Base-by-base conservation (phyloP, 2,329 filamentous ascomycete genomes). In the Fusarium sacchari region DNA sequence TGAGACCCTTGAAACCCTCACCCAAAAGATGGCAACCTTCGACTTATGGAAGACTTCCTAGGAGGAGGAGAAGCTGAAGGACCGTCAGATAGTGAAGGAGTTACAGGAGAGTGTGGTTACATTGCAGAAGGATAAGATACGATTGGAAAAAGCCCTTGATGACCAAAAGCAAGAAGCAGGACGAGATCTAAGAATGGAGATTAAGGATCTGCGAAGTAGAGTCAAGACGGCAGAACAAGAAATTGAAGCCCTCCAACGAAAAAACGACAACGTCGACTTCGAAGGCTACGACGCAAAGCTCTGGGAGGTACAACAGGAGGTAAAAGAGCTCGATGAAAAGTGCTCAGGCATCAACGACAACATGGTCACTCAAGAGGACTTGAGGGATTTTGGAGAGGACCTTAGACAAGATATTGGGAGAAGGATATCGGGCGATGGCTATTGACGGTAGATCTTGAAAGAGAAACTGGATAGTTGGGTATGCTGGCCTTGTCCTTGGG, bases 221-320 rank as follows among this genome's bases (percentile, higher is more conserved):
- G 14, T 40, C 2, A 3, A 40, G 6, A 40, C 20, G 0, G 22
- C 39, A 9, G 13, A 22, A n/a, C 4, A 17, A 4, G 40, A 42
- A 4, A 24, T 24, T 6, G n/a, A 43, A 12, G n/a, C n/a, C 6
- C 40, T 43, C 4, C 40, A 43, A 13, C 12, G 2, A 5, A 15
- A 4, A 5, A 43, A 3, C 17, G 7, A 24, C 7, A 8, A 44
- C 0, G 6, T 18, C 7, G 0, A 44, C 42, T 8, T 18, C 0
- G n/a, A 44, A 44, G 15, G 3, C n/a, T 44, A 13, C 13, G 11
- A 26, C 17, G 6, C 1, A 44, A 18, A 3, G 5, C 17, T 44
- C 6, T 44, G 2, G 0, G 15, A 44, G 0, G n/a, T 44, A 18
- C 6, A 13, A 44, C 1, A 44, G 7, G 42, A 6, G 1, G 6